phyloP scores from a whole-genome alignment of 2,329 filamentous ascomycete genomes.

The Exophiala xenobiotica region DNA sequence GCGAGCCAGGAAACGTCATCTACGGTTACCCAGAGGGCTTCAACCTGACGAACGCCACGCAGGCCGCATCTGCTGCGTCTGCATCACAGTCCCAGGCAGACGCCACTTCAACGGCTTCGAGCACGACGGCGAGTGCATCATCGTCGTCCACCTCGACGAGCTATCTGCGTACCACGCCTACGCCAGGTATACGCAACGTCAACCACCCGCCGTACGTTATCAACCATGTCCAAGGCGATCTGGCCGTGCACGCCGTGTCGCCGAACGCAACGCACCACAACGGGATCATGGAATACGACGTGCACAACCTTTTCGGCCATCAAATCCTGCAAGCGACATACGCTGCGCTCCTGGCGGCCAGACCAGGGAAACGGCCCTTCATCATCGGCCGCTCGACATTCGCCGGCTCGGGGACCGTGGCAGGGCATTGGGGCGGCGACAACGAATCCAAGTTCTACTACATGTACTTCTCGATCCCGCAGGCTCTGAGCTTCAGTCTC shows the following conservation, averaged over 20 bases:
- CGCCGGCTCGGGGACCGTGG: conserved; percentile 70
- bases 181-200: conserved; percentile 63
- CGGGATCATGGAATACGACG: conserved; percentile 71
- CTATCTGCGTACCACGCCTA: conserved; percentile 61
- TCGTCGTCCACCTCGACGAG: conserved; percentile 38
- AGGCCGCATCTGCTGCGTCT: conserved; percentile 61
- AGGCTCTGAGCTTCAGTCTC: conserved; percentile 71
- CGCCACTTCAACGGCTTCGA: conserved; percentile 37
- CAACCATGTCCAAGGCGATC: conserved; percentile 69
- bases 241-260: conserved; percentile 69
- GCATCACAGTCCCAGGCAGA: conserved; percentile 53
- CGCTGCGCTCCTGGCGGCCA: conserved; percentile 63
- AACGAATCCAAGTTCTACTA: conserved; percentile 69
- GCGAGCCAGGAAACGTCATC: conserved; percentile 60
- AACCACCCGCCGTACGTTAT: conserved; percentile 75
- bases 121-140: conserved; percentile 32
- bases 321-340: conserved; percentile 77
- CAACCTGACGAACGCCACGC: conserved; percentile 65
- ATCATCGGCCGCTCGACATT: conserved; percentile 83
- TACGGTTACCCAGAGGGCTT: conserved; percentile 68
- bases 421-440: conserved; percentile 81
- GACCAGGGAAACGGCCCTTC: conserved; percentile 71
- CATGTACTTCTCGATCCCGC: conserved; percentile 75
- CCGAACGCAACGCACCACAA: conserved; percentile 77
- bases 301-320: conserved; percentile 76